A percentile compares a stretch with the other conserved stretches of the same genome.
Evolutionary conservation across 345 rosid genomes (phyloP).

Genomic region (Dipteronia sinensis): DNA sequence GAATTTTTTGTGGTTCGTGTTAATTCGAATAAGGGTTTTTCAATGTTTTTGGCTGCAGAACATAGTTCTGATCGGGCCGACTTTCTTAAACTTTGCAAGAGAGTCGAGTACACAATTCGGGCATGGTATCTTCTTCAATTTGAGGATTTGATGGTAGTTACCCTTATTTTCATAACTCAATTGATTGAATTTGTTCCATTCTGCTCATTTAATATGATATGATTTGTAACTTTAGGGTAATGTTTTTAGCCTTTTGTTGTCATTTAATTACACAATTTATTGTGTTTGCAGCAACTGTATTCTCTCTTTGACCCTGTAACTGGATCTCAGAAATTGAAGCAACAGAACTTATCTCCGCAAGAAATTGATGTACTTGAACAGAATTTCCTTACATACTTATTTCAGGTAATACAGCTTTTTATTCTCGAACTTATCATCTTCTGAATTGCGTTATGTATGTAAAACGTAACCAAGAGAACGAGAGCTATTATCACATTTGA

Average conservation of each 20-base stretch:
- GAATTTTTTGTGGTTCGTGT: neutral
- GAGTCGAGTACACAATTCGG: conserved; percentile 91
- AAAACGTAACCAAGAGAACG: neutral
- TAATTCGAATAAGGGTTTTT: no score
- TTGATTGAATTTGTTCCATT: neutral
- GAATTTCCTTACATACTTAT: conserved; percentile 77
- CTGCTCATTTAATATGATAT: neutral
- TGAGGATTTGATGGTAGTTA: conserved; percentile 98
- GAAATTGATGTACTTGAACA: conserved; percentile 87
- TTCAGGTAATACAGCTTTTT: conserved; percentile 57
- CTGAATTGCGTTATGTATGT: neutral
- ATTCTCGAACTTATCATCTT: neutral
- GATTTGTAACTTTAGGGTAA: neutral
- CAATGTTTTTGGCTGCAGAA: conserved; percentile 44
- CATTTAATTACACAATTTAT: conserved; percentile 15
- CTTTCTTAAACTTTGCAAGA: conserved; percentile 88
- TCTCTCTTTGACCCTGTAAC: conserved; percentile 86
- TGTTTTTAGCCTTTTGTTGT: conserved; percentile 19
- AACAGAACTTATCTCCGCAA: conserved; percentile 60
- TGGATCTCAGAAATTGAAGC: conserved; percentile 77
- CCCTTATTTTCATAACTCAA: neutral
- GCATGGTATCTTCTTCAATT: conserved; percentile 97
- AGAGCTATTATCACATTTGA: neutral
- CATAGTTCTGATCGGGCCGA: conserved; percentile 68
- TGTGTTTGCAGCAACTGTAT: conserved; percentile 76